Evolutionary conservation across 1,139 yeast genomes (phyloP).

Genomic region (Sugiyamaella novakii): DNA sequence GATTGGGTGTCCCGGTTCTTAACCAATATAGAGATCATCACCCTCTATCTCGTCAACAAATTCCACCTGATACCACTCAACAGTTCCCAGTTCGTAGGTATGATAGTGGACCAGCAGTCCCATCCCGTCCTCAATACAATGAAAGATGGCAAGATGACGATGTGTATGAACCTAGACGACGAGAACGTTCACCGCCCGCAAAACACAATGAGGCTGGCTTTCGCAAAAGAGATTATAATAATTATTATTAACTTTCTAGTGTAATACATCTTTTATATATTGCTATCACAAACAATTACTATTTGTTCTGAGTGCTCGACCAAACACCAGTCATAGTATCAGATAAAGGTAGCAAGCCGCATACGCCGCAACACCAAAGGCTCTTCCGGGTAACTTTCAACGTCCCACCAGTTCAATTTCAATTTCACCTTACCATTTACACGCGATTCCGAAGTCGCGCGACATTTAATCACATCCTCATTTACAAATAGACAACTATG

Average conservation of each 20-base stretch:
- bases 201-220: slow-evolving; percentile 4
- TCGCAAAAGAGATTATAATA: slow-evolving; percentile 12
- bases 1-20: not conserved
- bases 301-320: too few species aligned
- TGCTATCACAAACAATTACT: too few species aligned
- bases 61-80: not conserved
- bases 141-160: slow-evolving; percentile 19
- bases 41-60: slow-evolving; percentile 2
- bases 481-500: slow-evolving; percentile 22
- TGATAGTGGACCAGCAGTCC: slow-evolving; percentile 3
- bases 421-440: slow-evolving; percentile 3
- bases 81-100: slow-evolving; percentile 12
- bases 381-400: too few species aligned
- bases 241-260: slow-evolving; percentile 8
- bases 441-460: too few species aligned
- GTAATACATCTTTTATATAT: not conserved
- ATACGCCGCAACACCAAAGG: too few species aligned
- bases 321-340: too few species aligned
- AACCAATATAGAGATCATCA: not conserved
- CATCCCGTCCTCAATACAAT: slow-evolving; percentile 10
- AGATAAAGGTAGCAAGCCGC: too few species aligned
- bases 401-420: too few species aligned
- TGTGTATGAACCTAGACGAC: slow-evolving; percentile 12
- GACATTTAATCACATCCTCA: too few species aligned
- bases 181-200: slow-evolving; percentile 15